A percentile compares a stretch with the other conserved stretches of the same genome.
Conservation (phyloP, 1,284 basidiomycete species). For the Moesziomyces sp. region DNA sequence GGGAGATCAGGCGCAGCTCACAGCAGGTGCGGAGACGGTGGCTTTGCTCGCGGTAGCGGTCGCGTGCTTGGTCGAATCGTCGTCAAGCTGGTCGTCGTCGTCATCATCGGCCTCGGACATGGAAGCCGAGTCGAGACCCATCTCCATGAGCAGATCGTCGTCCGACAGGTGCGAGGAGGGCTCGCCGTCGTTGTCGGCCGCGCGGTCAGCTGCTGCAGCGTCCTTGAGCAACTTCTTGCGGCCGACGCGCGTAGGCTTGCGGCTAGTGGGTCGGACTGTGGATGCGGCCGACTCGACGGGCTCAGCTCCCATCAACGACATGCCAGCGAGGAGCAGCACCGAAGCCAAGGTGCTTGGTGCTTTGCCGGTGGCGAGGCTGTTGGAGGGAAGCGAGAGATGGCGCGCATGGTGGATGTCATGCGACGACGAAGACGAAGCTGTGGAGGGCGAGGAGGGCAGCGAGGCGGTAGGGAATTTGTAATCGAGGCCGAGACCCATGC, state of each 20-base stretch:
- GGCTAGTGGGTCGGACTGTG: constrained; percentile 12
- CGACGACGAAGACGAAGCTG: constrained; percentile 32
- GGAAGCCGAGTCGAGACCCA: constrained; percentile 34
- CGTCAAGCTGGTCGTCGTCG: constrained; percentile 4
- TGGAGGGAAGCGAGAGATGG: constrained; percentile 7
- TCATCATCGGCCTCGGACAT: constrained; percentile 30
- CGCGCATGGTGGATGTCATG: constrained; percentile 23
- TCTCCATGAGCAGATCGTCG: constrained; percentile 37
- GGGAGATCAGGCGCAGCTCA: constrained; percentile 16
- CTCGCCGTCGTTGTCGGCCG: constrained; percentile 12
- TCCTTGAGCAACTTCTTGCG: constrained; percentile 9
- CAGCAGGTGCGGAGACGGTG: constrained; percentile 1
- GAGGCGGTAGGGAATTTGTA: constrained; percentile 36
- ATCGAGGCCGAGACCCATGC: constrained; percentile 38
- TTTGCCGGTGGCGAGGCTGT: constrained; percentile 7
- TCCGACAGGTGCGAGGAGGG: constrained; percentile 55
- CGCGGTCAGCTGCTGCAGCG: neutral
- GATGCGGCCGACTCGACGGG: constrained; percentile 16
- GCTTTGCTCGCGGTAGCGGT: constrained; percentile 5
- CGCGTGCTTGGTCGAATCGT: neutral
- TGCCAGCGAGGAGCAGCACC: constrained; percentile 26
- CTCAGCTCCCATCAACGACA: constrained; percentile 35
- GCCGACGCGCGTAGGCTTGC: constrained; percentile 19
- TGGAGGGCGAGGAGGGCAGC: constrained; percentile 39
- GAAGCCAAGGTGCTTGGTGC: constrained; percentile 24